These are phyloP conservation scores for Hypoxylon subgilvum DNA, from an alignment of 495 filamentous ascomycete genomes.

Conservation along the genomic window DNA sequence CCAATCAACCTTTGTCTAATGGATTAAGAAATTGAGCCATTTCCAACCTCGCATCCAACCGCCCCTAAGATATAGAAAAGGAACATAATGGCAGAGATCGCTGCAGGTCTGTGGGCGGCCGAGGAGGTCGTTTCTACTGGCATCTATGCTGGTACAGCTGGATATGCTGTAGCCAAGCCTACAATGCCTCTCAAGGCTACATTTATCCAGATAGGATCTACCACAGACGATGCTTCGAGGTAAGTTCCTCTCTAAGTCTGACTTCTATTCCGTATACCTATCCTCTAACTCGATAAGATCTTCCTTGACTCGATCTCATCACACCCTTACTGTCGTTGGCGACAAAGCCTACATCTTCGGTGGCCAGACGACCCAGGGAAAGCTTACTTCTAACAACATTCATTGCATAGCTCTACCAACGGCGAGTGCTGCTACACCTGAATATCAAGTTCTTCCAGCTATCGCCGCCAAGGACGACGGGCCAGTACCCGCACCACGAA, in stretches of 20 bases:
- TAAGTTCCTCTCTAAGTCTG: constrained; percentile 1
- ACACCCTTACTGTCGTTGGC: constrained; percentile 54
- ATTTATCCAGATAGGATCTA: constrained; percentile 47
- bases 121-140: constrained; percentile 53
- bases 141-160: constrained; percentile 46
- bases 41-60: no score
- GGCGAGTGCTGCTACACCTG: constrained; percentile 33
- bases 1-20: no score
- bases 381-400: constrained; percentile 53
- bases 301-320: constrained; percentile 53
- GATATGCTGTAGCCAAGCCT: constrained; percentile 46
- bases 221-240: constrained; percentile 29
- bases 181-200: constrained; percentile 52
- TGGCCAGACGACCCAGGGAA: constrained; percentile 46
- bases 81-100: constrained; percentile 45
- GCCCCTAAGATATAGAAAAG: not conserved
- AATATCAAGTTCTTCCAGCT: constrained; percentile 47
- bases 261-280: not conserved
- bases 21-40: no score
- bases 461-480: constrained; percentile 36
- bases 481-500: constrained; percentile 44
- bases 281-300: constrained; percentile 17
- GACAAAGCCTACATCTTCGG: constrained; percentile 61
- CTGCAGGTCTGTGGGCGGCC: constrained; percentile 48
- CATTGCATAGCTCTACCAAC: constrained; percentile 53